Evolutionary conservation across 148 eudicot genomes (phyloP).

Genomic region (Rhododendron molle): DNA sequence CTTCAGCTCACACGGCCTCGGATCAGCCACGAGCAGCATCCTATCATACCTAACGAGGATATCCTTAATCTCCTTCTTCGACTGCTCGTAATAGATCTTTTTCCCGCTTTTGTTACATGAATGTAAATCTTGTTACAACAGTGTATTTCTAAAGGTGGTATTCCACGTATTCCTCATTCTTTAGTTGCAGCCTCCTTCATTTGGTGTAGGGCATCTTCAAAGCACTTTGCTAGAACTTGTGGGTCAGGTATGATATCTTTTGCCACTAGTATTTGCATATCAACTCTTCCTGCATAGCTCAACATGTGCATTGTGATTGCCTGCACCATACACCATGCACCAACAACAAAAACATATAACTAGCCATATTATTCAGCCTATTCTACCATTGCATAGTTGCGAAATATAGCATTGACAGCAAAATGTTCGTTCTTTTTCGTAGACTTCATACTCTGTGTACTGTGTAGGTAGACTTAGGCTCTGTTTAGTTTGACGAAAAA

Average conservation of each 20-base stretch:
- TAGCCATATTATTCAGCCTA: not conserved
- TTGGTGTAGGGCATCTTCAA: constrained; percentile 60
- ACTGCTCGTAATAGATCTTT: constrained; percentile 21
- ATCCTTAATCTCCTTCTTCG: constrained; percentile 55
- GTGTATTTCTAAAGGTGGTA: not conserved
- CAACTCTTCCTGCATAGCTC: constrained; percentile 63
- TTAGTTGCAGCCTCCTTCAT: constrained; percentile 40
- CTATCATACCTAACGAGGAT: constrained; percentile 45
- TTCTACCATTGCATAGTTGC: not conserved
- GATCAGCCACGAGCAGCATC: constrained; percentile 46
- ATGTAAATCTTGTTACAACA: not conserved
- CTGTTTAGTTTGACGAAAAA: too few relatives aligned
- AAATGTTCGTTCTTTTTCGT: too few relatives aligned
- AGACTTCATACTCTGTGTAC: too few relatives aligned
- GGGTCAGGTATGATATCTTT: constrained; percentile 69
- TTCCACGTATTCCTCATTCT: not conserved
- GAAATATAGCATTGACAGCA: not conserved
- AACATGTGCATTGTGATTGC: constrained; percentile 67
- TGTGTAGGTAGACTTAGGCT: too few relatives aligned
- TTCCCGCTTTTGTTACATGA: not conserved
- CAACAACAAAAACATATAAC: not conserved
- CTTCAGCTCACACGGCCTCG: constrained; percentile 49
- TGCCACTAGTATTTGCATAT: constrained; percentile 71
- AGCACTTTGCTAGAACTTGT: constrained; percentile 64
- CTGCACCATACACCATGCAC: constrained; percentile 26